Evolutionary conservation across 805 yeast species (phyloP).

Genomic region (Candida lessepsii): DNA sequence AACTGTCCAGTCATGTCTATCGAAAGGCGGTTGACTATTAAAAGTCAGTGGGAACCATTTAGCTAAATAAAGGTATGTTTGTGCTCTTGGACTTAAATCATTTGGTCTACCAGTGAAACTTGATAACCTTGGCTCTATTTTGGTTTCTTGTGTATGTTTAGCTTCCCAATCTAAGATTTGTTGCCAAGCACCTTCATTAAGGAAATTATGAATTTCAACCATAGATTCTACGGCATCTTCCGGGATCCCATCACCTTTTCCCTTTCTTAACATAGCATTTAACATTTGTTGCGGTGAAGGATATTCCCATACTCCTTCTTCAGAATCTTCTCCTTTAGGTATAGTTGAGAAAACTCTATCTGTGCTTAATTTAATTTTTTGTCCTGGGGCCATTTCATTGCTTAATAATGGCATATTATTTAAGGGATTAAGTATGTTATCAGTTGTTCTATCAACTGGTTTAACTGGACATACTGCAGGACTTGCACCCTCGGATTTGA

Average conservation of each 20-base stretch:
- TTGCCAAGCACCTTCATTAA: conserved; percentile 97
- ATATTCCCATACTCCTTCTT: conserved; percentile 91
- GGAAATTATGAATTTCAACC: conserved; percentile 95
- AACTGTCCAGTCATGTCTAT: conserved; percentile 98
- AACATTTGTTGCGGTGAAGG: conserved; percentile 99
- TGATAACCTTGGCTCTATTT: conserved; percentile 69
- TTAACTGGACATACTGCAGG: conserved; percentile 13
- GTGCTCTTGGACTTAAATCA: conserved; percentile 84
- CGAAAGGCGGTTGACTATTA: conserved; percentile 86
- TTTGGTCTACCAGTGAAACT: conserved; percentile 92
- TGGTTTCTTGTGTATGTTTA: conserved; percentile 55
- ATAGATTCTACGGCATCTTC: conserved; percentile 95
- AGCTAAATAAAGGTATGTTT: conserved; percentile 61
- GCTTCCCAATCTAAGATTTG: conserved; percentile 92
- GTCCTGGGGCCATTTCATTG: conserved; percentile 72
- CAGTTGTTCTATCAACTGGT: conserved; percentile 19
- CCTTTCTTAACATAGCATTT: conserved; percentile 94
- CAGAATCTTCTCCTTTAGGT: conserved; percentile 70
- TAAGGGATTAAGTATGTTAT: conserved; percentile 61
- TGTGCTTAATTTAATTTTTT: conserved; percentile 72
- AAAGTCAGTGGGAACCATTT: conserved; percentile 69
- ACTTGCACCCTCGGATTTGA: not conserved
- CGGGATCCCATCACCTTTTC: conserved; percentile 82
- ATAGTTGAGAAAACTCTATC: conserved; percentile 81
- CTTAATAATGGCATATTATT: conserved; percentile 89